Percentiles rank a stretch among this genome's conserved stretches.
phyloP scores from a whole-genome alignment of 805 yeast genomes.

The Sugiyamaella lignohabitans region DNA sequence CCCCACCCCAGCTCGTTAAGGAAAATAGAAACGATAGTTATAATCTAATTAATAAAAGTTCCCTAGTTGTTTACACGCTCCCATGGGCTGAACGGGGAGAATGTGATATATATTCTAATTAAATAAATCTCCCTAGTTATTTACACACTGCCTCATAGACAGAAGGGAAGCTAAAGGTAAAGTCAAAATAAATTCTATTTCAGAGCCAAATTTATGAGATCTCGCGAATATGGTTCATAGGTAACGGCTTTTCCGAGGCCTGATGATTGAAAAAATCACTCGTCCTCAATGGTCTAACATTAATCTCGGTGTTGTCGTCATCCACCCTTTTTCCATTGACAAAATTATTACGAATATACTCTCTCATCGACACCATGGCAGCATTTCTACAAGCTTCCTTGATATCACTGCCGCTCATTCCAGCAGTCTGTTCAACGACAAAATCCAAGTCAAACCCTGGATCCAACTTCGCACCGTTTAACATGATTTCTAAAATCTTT shows the following conservation, averaged over 20 bases:
- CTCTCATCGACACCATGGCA: constrained; percentile 82
- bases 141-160: too few species aligned
- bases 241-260: constrained; percentile 38
- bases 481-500: constrained; percentile 61
- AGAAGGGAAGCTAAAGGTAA: too few species aligned
- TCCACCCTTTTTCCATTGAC: constrained; percentile 30
- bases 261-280: constrained; percentile 50
- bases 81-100: too few species aligned
- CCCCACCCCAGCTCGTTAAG: too few species aligned
- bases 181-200: too few species aligned
- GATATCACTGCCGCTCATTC: constrained; percentile 85
- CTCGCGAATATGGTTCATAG: constrained; percentile 15
- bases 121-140: too few species aligned
- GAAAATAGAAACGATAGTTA: too few species aligned
- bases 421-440: constrained; percentile 60
- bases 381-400: constrained; percentile 91
- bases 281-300: constrained; percentile 58
- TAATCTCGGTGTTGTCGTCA: constrained; percentile 34
- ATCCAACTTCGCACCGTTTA: constrained; percentile 60
- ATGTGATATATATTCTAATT: too few species aligned
- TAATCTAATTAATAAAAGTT: too few species aligned
- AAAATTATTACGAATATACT: constrained; percentile 62
- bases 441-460: constrained; percentile 51
- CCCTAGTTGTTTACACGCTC: too few species aligned
- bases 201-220: too few species aligned